Base-by-base conservation (phyloP, 805 yeast species). In the Yamadazyma philogaea region DNA sequence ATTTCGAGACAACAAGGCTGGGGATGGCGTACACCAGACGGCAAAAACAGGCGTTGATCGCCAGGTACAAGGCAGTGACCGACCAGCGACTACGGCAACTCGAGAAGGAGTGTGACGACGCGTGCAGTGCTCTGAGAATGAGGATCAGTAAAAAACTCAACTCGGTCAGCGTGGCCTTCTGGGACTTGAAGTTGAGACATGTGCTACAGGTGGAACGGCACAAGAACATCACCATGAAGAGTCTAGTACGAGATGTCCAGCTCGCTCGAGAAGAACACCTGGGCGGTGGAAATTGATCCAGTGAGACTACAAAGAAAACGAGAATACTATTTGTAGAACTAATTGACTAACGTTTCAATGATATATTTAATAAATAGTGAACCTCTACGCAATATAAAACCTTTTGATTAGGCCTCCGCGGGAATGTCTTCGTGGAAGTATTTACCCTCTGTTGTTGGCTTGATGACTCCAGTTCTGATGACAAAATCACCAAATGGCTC, bases 401-500 rank as follows among this genome's bases (percentile, higher is more conserved):
- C n/a, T n/a, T 19, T 15, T 24, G 6, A n/a, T 28, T 64, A 72
- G 39, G 84, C 82, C 37, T 83, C 90, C 60, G 84, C 95, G 26
- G 91, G 84, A 49, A 91, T 79, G 58, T 87, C 93, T 47, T 91
- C 97, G 74, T 95, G 96, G 87, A 93, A 90, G 62, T 79, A 83
- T 63, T 84, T 87, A 49, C 98, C 98, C 63, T 87, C 96, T 34
- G 79, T 67, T 21, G 97, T 90, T 48, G 90, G 93, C 57, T 81
- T 82, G 59, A 91, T 88, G 45, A 87, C 78, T n/a, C 95, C 96
- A 37, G 72, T 76, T 68, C 98, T 81, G 50, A 91, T 77, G 50
- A 85, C 78, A 73, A 86, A 91, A 62, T 91, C 98, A 59, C 98
- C 98, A 57, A 91, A 91, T 42, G 87, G 96, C 65, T 91, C 98